Evolutionary conservation across 208 protist species (phyloP), one percentile per base, ranked within the genome.

Genomic region (Crithidia mellificae): DNA sequence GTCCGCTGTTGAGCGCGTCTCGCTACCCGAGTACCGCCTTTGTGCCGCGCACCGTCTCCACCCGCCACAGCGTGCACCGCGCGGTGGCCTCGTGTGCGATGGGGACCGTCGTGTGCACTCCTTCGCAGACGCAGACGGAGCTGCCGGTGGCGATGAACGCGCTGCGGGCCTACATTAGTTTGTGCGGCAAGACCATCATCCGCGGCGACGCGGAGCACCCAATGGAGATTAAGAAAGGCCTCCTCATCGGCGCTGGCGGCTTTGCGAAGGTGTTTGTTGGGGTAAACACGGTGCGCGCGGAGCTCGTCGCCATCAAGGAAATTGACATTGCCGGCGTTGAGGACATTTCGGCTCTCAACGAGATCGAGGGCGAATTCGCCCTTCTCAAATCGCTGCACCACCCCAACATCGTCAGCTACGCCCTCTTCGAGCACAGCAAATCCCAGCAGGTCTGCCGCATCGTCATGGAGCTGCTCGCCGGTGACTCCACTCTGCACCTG

Each of bases 271-370:
- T 97, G 11, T 94, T 79, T 63, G 78, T 77, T 0, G 92, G 92
- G 8, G 66, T 97, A 6, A 88, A 97, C 75, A 91, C 88, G 7
- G 74, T 91, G 38, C 87, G 63, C 27, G 87, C 88, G 0, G 84
- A 93, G 61, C 77, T 95, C 7, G 77, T 97, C n/a, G 90, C 92
- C 24, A 90, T 97, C 43, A 97, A 97, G 46, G 87, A 95, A 57
- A 93, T 97, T 57, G 87, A 91, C 68, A 88, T 92, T 38, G 68
- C 76, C 14, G 84, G 84, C 43, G 78, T 93, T 20, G 83, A 87
- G 22, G 85, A 96, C 65, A 73, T 86, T n/a, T 52, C 53, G n/a
- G 81, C 81, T 19, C 76, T 93, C 22, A 82, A 84, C 50, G 77
- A 74, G 30, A 85, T 97, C 47, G 80, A 87, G 57, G 74, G 83